A percentile compares a stretch with the other conserved stretches of the same genome.
Conservation (phyloP, 1,139 yeast genomes). For the Yamadazyma spencermartinsiae region DNA sequence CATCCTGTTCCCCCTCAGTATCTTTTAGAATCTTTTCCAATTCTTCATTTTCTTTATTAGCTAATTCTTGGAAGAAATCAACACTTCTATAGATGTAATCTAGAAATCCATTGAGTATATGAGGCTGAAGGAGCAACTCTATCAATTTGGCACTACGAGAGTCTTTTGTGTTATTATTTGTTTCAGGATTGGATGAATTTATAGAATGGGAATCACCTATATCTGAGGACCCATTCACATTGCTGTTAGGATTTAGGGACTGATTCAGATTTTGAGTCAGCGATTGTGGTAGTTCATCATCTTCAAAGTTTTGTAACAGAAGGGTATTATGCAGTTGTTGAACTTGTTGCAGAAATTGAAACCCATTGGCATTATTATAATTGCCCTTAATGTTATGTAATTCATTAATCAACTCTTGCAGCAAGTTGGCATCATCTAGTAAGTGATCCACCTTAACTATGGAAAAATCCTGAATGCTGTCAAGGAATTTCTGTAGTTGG, state of each 20-base stretch:
- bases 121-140: conserved; percentile 48
- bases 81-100: conserved; percentile 40
- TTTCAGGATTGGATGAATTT: conserved; percentile 38
- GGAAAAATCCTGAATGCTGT: conserved; percentile 37
- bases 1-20: conserved; percentile 7
- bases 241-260: conserved; percentile 5
- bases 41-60: conserved; percentile 26
- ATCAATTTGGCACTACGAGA: conserved; percentile 42
- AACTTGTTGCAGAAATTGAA: conserved; percentile 34
- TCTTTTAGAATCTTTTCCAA: conserved; percentile 18
- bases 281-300: conserved; percentile 10
- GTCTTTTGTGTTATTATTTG: conserved; percentile 30
- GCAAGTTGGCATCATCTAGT: conserved; percentile 34
- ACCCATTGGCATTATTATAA: conserved; percentile 28
- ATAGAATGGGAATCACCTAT: conserved; percentile 34
- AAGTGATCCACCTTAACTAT: conserved; percentile 36
- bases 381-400: conserved; percentile 41
- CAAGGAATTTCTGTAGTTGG: conserved; percentile 45
- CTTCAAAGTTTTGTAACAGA: conserved; percentile 2
- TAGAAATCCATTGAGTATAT: conserved; percentile 41
- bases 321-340: conserved; percentile 12
- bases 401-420: conserved; percentile 43
- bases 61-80: conserved; percentile 35
- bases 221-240: no score
- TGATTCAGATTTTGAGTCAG: conserved; percentile 9